Evolutionary conservation across 1,139 yeast species (phyloP).

Genomic region (Yueomyces sp.): DNA sequence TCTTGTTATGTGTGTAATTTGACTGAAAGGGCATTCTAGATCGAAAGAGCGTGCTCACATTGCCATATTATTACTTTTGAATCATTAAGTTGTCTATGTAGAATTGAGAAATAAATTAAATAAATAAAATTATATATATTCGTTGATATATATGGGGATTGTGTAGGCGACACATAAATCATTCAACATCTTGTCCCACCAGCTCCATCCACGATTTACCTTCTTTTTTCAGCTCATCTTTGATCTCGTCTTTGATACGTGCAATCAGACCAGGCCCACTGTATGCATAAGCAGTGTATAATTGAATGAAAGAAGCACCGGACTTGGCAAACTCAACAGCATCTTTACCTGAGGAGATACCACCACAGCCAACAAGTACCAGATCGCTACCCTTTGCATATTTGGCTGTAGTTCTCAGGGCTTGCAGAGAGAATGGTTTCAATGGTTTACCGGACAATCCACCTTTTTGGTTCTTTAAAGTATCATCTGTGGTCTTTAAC

Average conservation of each 20-base stretch:
- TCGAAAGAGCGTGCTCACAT: no score
- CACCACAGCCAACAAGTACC: slow-evolving; percentile 89
- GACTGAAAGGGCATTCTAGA: no score
- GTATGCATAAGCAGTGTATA: slow-evolving; percentile 86
- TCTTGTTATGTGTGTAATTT: no score
- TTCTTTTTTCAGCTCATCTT: slow-evolving; percentile 50
- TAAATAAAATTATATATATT: no score
- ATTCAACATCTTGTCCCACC: slow-evolving; percentile 42
- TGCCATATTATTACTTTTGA: no score
- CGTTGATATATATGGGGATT: no score
- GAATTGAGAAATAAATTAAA: no score
- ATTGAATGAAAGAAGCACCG: slow-evolving; percentile 79
- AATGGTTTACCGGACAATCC: slow-evolving; percentile 91
- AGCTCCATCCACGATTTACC: slow-evolving; percentile 80
- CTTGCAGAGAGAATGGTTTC: slow-evolving; percentile 64
- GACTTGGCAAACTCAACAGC: slow-evolving; percentile 87
- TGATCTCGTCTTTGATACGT: slow-evolving; percentile 64
- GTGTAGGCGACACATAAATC: background rate
- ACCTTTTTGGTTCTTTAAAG: slow-evolving; percentile 49
- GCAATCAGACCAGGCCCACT: slow-evolving; percentile 84
- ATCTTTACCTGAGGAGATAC: slow-evolving; percentile 72
- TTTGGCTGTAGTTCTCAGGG: slow-evolving; percentile 57
- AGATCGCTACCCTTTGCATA: slow-evolving; percentile 56
- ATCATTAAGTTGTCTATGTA: no score
- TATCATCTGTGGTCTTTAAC: slow-evolving; percentile 35